Conservation (phyloP, 805 yeast genomes). For the Monosporozyma siamensis region DNA sequence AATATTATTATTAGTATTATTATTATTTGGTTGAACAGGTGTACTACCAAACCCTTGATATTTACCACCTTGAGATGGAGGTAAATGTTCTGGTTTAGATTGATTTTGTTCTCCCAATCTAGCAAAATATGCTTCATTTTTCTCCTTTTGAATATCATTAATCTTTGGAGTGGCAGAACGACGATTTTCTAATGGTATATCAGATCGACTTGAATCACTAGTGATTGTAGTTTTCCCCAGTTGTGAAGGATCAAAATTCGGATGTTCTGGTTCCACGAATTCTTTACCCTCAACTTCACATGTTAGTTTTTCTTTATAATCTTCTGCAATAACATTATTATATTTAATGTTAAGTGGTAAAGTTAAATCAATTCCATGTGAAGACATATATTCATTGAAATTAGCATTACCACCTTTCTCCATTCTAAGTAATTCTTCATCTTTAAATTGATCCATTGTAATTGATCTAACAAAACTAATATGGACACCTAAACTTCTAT, state of each 20-base stretch:
- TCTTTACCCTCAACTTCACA: slow-evolving; percentile 65
- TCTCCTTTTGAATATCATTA: slow-evolving; percentile 35
- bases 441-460: slow-evolving; percentile 97
- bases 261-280: slow-evolving; percentile 58
- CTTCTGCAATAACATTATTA: slow-evolving; percentile 87
- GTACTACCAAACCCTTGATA: slow-evolving; percentile 87
- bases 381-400: slow-evolving; percentile 56
- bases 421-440: slow-evolving; percentile 84
- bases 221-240: slow-evolving; percentile 5
- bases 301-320: slow-evolving; percentile 74
- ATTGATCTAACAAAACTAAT: slow-evolving; percentile 92
- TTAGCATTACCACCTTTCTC: slow-evolving; percentile 87
- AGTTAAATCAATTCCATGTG: slow-evolving; percentile 58
- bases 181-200: slow-evolving; percentile 33
- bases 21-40: slow-evolving; percentile 32
- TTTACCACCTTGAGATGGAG: slow-evolving; percentile 92
- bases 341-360: slow-evolving; percentile 68
- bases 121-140: slow-evolving; percentile 77
- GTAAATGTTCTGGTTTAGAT: slow-evolving; percentile 62
- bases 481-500: slow-evolving; percentile 93
- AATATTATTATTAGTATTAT: slow-evolving; percentile 10
- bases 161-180: slow-evolving; percentile 32
- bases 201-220: slow-evolving; percentile 9
- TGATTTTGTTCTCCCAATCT: slow-evolving; percentile 66
- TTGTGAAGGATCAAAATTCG: slow-evolving; percentile 28